These are phyloP conservation scores for Quillaja saponaria DNA, from an alignment of 306 rosid genomes.

Conservation along the genomic window DNA sequence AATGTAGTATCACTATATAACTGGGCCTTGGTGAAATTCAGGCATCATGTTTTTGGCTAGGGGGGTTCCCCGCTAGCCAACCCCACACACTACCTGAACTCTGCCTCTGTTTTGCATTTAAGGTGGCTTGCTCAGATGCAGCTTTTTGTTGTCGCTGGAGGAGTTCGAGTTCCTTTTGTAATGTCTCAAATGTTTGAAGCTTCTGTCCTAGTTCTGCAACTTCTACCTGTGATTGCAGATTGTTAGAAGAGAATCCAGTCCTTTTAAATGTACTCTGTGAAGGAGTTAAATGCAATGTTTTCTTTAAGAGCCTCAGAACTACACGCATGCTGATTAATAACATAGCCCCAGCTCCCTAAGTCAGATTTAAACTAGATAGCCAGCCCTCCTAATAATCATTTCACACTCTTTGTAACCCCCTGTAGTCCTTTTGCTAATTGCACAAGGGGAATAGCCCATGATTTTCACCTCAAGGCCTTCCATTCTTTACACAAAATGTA, in stretches of 20 bases:
- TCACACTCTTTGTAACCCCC: too few relatives aligned
- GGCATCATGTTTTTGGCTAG: conserved; percentile 42
- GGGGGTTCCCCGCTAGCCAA: conserved; percentile 84
- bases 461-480: too few relatives aligned
- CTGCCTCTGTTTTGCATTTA: conserved; percentile 66
- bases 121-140: conserved; percentile 82
- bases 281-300: background rate
- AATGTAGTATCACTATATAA: conserved; percentile 42
- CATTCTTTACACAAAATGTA: too few relatives aligned
- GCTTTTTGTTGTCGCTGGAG: conserved; percentile 91
- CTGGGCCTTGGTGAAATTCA: conserved; percentile 33
- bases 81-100: conserved; percentile 91
- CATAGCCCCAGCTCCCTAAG: too few relatives aligned
- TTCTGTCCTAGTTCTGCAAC: conserved; percentile 91
- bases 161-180: conserved; percentile 91
- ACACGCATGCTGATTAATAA: too few relatives aligned
- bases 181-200: conserved; percentile 78
- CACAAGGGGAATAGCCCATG: too few relatives aligned
- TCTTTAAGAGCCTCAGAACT: background rate
- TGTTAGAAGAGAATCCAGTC: conserved; percentile 7
- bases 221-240: conserved; percentile 61
- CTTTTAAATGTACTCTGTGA: background rate
- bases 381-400: too few relatives aligned
- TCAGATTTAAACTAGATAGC: too few relatives aligned
- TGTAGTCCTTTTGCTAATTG: too few relatives aligned